phyloP scores from a whole-genome alignment of 2,329 filamentous ascomycete species.

The Coleophoma cylindrospora region DNA sequence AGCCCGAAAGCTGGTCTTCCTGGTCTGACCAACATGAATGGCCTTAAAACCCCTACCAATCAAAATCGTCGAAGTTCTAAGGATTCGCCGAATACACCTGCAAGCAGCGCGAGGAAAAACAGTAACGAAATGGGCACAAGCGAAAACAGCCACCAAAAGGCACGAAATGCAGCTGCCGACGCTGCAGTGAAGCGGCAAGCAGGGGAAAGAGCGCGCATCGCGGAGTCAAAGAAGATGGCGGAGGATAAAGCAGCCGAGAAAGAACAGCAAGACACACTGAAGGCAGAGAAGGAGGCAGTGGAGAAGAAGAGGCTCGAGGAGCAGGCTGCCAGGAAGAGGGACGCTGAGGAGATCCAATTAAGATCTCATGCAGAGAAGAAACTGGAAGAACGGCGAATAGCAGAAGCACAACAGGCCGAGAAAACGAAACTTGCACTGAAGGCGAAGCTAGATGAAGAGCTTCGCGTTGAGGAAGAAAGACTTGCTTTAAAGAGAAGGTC shows the following conservation, averaged over 20 bases:
- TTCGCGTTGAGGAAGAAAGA: constrained; percentile 4
- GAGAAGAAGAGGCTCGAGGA: constrained; percentile 9
- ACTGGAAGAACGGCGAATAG: constrained; percentile 5
- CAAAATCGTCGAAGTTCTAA: constrained; percentile 8
- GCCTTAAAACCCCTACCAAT: constrained; percentile 17
- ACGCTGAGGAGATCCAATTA: constrained; percentile 3
- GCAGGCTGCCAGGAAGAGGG: constrained; percentile 2
- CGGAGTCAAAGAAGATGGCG: background rate
- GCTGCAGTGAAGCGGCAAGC: constrained; percentile 13
- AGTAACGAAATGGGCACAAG: constrained; percentile 5
- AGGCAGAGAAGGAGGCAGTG: constrained; percentile 9
- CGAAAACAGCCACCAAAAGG: constrained; percentile 12
- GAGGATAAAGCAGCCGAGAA: background rate
- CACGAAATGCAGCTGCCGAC: constrained; percentile 12
- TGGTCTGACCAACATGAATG: constrained; percentile 10
- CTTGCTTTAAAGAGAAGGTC: too few relatives aligned
- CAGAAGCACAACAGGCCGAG: constrained; percentile 2
- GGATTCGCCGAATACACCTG: constrained; percentile 19
- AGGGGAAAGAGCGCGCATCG: background rate
- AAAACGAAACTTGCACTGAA: background rate
- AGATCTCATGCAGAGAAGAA: constrained; percentile 11
- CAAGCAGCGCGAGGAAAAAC: constrained; percentile 13
- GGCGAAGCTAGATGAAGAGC: constrained; percentile 8
- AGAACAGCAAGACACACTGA: constrained; percentile 7
- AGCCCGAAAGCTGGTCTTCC: constrained; percentile 8